These are phyloP conservation scores for Backusella australiensis DNA, from an alignment of 192 early-diverging fungal genomes.

Conservation along the genomic window DNA sequence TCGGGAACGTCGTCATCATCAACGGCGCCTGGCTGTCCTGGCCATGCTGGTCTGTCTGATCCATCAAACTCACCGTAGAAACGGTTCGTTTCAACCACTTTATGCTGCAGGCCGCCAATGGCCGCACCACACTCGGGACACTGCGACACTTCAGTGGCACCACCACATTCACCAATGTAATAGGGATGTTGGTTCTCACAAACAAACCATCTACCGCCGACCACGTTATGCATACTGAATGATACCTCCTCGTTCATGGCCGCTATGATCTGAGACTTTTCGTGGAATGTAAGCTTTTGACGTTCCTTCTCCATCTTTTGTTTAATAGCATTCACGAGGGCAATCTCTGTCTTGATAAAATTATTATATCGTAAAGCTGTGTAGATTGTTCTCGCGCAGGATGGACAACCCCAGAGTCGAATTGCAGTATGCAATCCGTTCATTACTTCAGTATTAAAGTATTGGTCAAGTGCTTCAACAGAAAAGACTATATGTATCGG, in stretches of 20 bases:
- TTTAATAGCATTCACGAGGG: constrained; percentile 35
- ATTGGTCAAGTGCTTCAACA: constrained; percentile 27
- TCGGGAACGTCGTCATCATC: background rate
- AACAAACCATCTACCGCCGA: constrained; percentile 43
- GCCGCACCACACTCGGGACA: constrained; percentile 30
- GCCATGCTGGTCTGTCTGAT: constrained; percentile 31
- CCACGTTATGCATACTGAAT: constrained; percentile 14
- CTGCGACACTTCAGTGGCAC: constrained; percentile 31
- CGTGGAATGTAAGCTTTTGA: constrained; percentile 22
- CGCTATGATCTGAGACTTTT: constrained; percentile 27
- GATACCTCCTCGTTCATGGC: constrained; percentile 35
- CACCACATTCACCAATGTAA: constrained; percentile 43
- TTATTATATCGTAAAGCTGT: constrained; percentile 31
- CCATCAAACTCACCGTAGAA: constrained; percentile 46
- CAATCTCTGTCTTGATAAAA: constrained; percentile 30
- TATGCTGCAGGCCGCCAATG: constrained; percentile 36
- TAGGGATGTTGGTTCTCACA: constrained; percentile 41
- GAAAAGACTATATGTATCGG: constrained; percentile 13
- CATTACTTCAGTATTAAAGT: constrained; percentile 23
- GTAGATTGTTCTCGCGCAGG: constrained; percentile 24
- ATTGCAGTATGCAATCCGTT: constrained; percentile 30
- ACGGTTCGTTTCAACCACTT: constrained; percentile 25
- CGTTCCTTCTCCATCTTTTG: constrained; percentile 17
- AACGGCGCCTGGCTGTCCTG: constrained; percentile 17
- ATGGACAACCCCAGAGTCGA: constrained; percentile 41